Evolutionary conservation across 1,139 yeast genomes (phyloP), one percentile per base, ranked within the genome.

Genomic region (Zygotorulaspora mrakii): DNA sequence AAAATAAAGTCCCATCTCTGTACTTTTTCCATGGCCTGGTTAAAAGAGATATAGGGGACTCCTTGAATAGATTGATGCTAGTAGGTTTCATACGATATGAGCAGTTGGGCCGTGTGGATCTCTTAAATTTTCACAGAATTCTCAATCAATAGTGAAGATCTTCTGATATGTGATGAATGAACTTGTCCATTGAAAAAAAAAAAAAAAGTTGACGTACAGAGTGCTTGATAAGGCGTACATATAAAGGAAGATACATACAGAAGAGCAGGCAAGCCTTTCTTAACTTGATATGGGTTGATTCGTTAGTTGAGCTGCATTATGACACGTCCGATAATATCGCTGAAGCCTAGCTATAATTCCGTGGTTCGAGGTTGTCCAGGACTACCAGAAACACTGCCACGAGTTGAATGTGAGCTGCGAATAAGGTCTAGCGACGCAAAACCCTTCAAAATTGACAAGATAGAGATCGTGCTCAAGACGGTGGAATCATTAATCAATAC

Each of bases 21-120:
- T 74, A 84, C 39, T 84, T 82, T 56, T 82, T 81, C 96, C 96
- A 88, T 33, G 96, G 96, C 51, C 95, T 76, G 50, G 84, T 77
- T 47, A 88, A 74, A 43, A 66, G 65, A 13, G 72, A 58, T 1
- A 67, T 57, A 7, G 75, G 66, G 1, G 87, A 68, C 46, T 70
- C 71, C 50, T 76, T 82, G 64, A 82, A 80, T 39, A 61, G 63
- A 32, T 70, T 67, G 3, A 74, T 66, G 33, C 64, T 59, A 10
- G 82, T 66, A 27, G 77, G 74, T 67, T 68, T 80, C 88, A 81
- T 81, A 4, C 9, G 22, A 9, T 20, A 20, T 20, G 8, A 9
- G 22, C n/a, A n/a, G n/a, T n/a, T n/a, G n/a, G n/a, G n/a, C n/a
- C n/a, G n/a, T n/a, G n/a, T n/a, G n/a, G n/a, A n/a, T n/a, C n/a